Percentiles rank a stretch among this genome's conserved stretches.
These are phyloP conservation scores for Malus fusca DNA, from an alignment of 306 rosid species.

Conservation along the genomic window DNA sequence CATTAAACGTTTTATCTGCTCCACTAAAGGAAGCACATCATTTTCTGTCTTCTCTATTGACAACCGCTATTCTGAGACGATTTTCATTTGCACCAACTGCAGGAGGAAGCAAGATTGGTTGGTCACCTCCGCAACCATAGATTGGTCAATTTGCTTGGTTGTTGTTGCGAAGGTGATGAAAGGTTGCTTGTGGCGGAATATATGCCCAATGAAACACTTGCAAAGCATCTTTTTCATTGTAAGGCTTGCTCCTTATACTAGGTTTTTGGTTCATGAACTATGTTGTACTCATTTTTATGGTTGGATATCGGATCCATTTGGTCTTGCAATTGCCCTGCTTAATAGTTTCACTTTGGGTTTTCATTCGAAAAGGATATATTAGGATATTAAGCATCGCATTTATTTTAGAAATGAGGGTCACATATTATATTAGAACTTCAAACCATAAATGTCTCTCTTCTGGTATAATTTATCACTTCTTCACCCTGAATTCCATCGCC, in stretches of 20 bases:
- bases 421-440: neutral
- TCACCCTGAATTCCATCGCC: neutral
- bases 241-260: slow-evolving; percentile 18
- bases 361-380: neutral
- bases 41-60: neutral
- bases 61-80: neutral
- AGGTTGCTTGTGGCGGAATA: slow-evolving; percentile 52
- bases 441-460: neutral
- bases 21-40: neutral
- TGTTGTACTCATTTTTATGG: neutral
- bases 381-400: neutral
- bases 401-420: neutral
- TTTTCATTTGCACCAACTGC: slow-evolving; percentile 9
- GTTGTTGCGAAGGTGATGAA: slow-evolving; percentile 74
- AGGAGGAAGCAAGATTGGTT: slow-evolving; percentile 58
- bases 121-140: slow-evolving; percentile 80
- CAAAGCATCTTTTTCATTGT: slow-evolving; percentile 83
- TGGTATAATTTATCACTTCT: neutral
- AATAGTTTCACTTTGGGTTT: neutral
- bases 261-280: neutral
- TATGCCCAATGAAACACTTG: slow-evolving; percentile 85
- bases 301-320: neutral
- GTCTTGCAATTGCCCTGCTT: neutral
- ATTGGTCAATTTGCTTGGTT: slow-evolving; percentile 63
- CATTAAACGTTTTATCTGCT: too few species aligned